These are phyloP conservation scores for Pyrus hybrid DNA, from an alignment of 331 rosid genomes.

Conservation along the genomic window DNA sequence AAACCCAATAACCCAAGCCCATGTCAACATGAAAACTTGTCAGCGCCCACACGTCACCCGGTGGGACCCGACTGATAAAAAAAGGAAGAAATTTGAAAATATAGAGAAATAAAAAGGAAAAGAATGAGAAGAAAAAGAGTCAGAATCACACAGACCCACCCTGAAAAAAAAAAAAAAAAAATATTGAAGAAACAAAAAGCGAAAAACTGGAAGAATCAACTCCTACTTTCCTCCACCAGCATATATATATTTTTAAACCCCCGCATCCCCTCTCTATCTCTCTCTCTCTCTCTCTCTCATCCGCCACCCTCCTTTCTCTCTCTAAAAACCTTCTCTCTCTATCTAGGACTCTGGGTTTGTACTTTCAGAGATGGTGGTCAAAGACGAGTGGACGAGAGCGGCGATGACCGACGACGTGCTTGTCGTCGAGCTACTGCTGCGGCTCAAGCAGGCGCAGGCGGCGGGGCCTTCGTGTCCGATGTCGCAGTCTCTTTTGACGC, in stretches of 20 bases:
- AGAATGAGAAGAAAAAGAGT: not conserved
- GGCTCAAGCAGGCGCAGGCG: constrained; percentile 14
- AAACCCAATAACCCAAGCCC: not conserved
- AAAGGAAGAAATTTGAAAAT: not conserved
- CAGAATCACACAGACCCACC: constrained; percentile 14
- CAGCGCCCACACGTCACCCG: constrained; percentile 10
- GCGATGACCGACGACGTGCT: constrained; percentile 60
- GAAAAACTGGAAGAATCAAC: constrained; percentile 13
- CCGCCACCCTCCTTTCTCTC: constrained; percentile 31
- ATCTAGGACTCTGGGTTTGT: not conserved
- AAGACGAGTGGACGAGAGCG: constrained; percentile 51
- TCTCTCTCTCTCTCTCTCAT: constrained; percentile 20
- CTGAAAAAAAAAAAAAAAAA: no score
- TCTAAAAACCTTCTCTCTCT: not conserved
- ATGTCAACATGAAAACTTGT: not conserved
- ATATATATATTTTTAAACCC: constrained; percentile 8
- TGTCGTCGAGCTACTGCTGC: constrained; percentile 49
- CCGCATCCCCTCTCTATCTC: constrained; percentile 2
- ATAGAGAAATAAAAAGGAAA: not conserved
- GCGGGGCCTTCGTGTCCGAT: constrained; percentile 11
- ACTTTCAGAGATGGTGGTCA: constrained; percentile 13
- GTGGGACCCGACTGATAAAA: constrained; percentile 13
- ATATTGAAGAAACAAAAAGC: not conserved
- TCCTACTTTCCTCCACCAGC: not conserved
- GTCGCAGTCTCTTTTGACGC: constrained; percentile 3